Evolutionary conservation across 345 rosid species (phyloP), one percentile per base, ranked within the genome.

Genomic region (Populus euphratica): DNA sequence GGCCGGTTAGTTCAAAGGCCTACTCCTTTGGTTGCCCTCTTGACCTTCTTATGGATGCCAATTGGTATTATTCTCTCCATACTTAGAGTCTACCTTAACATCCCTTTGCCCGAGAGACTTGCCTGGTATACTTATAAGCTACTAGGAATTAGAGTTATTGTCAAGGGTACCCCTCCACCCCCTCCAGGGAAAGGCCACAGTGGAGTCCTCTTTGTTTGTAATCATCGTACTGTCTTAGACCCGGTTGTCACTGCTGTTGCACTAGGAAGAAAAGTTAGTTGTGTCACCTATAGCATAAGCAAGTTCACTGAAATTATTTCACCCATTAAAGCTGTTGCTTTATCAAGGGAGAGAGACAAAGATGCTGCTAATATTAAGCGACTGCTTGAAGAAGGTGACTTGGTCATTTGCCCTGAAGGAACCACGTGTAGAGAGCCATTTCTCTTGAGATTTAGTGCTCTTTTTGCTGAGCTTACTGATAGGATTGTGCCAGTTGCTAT

Each of bases 221-320:
- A 96, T 86, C 99, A 96, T 79, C 88, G 99, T 14, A 89, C 99
- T 0, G 88, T 93, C 1, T 75, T 94, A 0, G 99, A 96, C 81
- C 98, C 99, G 0, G 92, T 92, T 8, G 89, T 93, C 50, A 93
- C 90, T 0, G 97, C 98, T 1, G 97, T 93, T 0, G 97, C 91
- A 5, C 88, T 96, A 0, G 90, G 93, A 16, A 86, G 99, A 33
- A 93, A 96, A 82, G 85, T 96, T n/a, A 93, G 97, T 70, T 93
- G 98, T 68, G 99, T 96, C 69, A 92, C 99, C 0, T 96, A 96
- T 56, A 96, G 99, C 62, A 93, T 96, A n/a, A 92, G 97, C 82
- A 93, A 92, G 73, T 91, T 91, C 85, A 79, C 93, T 0, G 98
- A 93, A 78, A 77, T 96, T 6, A 93, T 96, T 21, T 92, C 99